Conservation (phyloP, 176 grass and related monocot species). For the Juncus inflexus region DNA sequence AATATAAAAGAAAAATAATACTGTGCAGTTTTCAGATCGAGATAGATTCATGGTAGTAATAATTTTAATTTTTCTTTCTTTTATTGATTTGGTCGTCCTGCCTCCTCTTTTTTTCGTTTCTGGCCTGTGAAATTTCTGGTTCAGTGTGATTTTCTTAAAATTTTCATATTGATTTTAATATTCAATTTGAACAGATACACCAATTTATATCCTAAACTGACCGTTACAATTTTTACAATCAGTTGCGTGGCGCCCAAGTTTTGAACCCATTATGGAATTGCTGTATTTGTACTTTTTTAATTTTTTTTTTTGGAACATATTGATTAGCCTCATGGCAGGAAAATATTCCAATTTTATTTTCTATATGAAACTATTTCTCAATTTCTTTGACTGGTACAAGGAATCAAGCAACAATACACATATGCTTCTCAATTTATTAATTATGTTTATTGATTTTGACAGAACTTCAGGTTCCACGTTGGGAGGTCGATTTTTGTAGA, state of each 20-base stretch:
- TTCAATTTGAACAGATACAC: background rate
- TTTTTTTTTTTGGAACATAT: background rate
- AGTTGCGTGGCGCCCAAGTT: background rate
- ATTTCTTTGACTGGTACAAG: too few relatives aligned
- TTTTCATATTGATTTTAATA: background rate
- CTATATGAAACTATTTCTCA: background rate
- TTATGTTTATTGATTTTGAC: background rate
- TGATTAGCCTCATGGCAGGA: background rate
- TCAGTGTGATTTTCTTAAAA: constrained; percentile 7
- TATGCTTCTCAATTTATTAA: background rate
- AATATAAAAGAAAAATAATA: background rate
- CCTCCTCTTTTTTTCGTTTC: constrained; percentile 6
- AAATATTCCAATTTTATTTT: background rate
- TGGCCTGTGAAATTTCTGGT: background rate
- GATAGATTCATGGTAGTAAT: background rate
- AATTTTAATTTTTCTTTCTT: constrained; percentile 10
- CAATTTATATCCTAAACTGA: constrained; percentile 6
- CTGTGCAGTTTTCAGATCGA: background rate
- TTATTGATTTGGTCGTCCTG: background rate
- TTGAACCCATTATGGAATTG: too few relatives aligned
- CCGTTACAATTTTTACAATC: background rate
- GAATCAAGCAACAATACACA: background rate
- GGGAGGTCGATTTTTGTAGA: constrained; percentile 41
- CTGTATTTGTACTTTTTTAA: background rate
- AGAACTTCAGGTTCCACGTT: constrained; percentile 15